These are phyloP conservation scores for Ceratocystis smalleyi DNA, from an alignment of 2,329 filamentous ascomycete genomes.

Conservation along the genomic window DNA sequence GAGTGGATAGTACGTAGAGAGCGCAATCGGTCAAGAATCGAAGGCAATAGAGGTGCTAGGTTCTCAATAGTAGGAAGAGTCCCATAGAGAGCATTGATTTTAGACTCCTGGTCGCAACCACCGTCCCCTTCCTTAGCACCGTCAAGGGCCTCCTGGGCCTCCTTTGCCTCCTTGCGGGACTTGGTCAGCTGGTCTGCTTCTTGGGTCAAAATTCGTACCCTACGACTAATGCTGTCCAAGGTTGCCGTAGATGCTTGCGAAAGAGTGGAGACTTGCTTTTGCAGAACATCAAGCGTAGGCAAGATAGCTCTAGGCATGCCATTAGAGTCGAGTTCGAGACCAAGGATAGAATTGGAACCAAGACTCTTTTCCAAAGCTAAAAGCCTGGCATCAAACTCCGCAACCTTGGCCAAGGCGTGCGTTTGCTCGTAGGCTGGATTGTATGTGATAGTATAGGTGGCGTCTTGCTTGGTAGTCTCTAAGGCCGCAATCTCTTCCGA, in stretches of 20 bases:
- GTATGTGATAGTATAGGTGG: slow-evolving; percentile 51
- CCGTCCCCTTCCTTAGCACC: slow-evolving; percentile 22
- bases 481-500: slow-evolving; percentile 19
- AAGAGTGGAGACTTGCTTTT: slow-evolving; percentile 64
- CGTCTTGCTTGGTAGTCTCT: slow-evolving; percentile 21
- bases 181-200: slow-evolving; percentile 61
- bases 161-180: slow-evolving; percentile 44
- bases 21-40: slow-evolving; percentile 68
- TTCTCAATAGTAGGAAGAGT: slow-evolving; percentile 78
- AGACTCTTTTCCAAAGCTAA: slow-evolving; percentile 64
- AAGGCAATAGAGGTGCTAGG: slow-evolving; percentile 68
- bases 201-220: slow-evolving; percentile 52
- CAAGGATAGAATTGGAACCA: slow-evolving; percentile 56
- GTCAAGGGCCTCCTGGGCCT: slow-evolving; percentile 41
- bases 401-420: slow-evolving; percentile 61
- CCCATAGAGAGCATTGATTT: slow-evolving; percentile 83
- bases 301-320: slow-evolving; percentile 54
- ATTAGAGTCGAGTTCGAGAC: slow-evolving; percentile 45
- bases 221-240: slow-evolving; percentile 54
- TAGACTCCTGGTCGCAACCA: slow-evolving; percentile 58
- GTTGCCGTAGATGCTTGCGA: slow-evolving; percentile 56
- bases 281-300: slow-evolving; percentile 64
- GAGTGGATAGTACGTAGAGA: slow-evolving; percentile 74
- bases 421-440: slow-evolving; percentile 49
- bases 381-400: slow-evolving; percentile 75